A percentile compares a stretch with the other conserved stretches of the same genome.
Conservation (phyloP, 495 filamentous ascomycete genomes). For the Terfezia claveryi region DNA sequence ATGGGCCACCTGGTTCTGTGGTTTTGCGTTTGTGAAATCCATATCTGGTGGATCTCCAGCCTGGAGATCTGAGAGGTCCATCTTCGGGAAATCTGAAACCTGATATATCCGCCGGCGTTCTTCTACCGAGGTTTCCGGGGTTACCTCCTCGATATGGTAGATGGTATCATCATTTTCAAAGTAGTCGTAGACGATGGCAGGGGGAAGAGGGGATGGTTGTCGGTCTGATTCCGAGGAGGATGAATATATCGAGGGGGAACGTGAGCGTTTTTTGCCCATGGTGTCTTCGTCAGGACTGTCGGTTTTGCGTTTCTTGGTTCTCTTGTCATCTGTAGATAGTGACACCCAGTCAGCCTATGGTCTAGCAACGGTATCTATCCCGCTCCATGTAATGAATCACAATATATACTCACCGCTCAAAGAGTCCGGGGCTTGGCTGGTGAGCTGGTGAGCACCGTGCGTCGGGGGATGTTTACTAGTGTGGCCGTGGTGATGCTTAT, state of each 20-base stretch:
- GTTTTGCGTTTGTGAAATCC: conserved; percentile 88
- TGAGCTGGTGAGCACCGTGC: conserved; percentile 40
- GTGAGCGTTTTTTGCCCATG: conserved; percentile 39
- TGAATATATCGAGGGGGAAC: conserved; percentile 31
- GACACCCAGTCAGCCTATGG: too few species aligned
- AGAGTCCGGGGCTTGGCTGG: conserved; percentile 50
- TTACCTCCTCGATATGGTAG: conserved; percentile 68
- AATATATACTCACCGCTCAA: conserved; percentile 35
- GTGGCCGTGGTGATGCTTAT: conserved; percentile 13
- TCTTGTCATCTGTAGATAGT: conserved; percentile 21
- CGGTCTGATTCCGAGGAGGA: conserved; percentile 29
- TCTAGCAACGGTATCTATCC: neutral
- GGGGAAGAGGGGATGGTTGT: conserved; percentile 56
- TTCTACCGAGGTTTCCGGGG: conserved; percentile 51
- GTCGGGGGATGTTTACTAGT: conserved; percentile 31
- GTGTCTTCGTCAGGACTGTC: conserved; percentile 27
- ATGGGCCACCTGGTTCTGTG: conserved; percentile 76
- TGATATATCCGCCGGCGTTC: conserved; percentile 69
- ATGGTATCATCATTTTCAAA: conserved; percentile 89
- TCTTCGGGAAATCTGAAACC: conserved; percentile 58
- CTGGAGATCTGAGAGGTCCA: conserved; percentile 62
- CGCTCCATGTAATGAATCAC: neutral
- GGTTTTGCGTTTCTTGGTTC: conserved; percentile 27
- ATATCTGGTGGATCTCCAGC: conserved; percentile 75
- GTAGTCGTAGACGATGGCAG: conserved; percentile 48